Percentiles rank a stretch among this genome's conserved stretches.
Evolutionary conservation across 495 filamentous ascomycete species (phyloP).

Genomic region (Penicillium atrosanguineum): DNA sequence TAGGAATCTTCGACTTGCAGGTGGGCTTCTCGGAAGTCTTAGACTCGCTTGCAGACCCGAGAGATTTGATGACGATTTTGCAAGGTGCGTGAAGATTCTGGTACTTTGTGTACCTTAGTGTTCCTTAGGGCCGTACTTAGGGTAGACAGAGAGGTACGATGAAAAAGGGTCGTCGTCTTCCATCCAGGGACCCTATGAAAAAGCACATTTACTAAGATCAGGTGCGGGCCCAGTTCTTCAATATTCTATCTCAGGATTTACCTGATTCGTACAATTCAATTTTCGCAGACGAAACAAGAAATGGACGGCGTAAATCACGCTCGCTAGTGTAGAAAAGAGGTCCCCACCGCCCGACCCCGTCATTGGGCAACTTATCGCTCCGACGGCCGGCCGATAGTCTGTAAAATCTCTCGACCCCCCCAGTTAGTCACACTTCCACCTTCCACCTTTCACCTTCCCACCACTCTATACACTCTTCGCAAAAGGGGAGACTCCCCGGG

Average conservation of each 20-base stretch:
- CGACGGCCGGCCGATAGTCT: slow-evolving; percentile 31
- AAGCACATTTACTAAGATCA: background rate
- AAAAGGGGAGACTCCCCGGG: slow-evolving; percentile 16
- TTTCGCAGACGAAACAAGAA: background rate
- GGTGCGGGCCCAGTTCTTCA: background rate
- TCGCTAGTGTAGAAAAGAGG: background rate
- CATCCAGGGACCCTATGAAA: background rate
- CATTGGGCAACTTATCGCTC: slow-evolving; percentile 21
- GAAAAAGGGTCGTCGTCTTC: too few relatives aligned
- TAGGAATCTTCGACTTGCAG: slow-evolving; percentile 8
- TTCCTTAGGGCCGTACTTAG: background rate
- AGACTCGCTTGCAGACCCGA: slow-evolving; percentile 5
- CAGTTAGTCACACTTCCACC: slow-evolving; percentile 26
- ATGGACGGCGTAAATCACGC: slow-evolving; percentile 9
- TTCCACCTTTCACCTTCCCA: slow-evolving; percentile 8
- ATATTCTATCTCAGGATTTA: background rate
- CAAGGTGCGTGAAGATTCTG: background rate
- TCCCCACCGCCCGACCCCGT: slow-evolving; percentile 15
- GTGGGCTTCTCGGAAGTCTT: slow-evolving; percentile 14
- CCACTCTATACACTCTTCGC: background rate
- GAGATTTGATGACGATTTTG: slow-evolving; percentile 8
- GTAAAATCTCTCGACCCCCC: slow-evolving; percentile 19
- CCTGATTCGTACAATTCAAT: slow-evolving; percentile 1
- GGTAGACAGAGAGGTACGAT: background rate
- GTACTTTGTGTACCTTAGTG: background rate